Base-by-base conservation (phyloP, 352 stramenopile genomes). In the Phytophthora litchii region DNA sequence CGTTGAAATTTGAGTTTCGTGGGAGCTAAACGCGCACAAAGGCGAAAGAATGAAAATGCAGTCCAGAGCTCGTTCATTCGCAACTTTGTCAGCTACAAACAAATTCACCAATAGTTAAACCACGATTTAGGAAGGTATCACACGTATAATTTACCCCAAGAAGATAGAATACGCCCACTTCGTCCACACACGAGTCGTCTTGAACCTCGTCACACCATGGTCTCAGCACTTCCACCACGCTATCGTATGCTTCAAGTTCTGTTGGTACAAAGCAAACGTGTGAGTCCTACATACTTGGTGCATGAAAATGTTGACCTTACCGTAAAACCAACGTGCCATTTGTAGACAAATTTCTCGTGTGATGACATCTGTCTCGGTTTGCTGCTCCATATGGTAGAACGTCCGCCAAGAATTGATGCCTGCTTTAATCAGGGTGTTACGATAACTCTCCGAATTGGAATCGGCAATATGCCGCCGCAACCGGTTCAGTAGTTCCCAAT, bases 271-370 rank as follows among this genome's bases (percentile, higher is more conserved):
- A 16, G 13, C 2, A 43, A 45, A 43, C 10, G 34, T 45, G 21
- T 48, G 20, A 54, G 10, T 42, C 41, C 12, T 32, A 48, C 10
- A 2, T 1, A 34, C 10, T 12, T 2, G 7, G 10, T 34, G 10
- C 29, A 34, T 12, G 3, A 34, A 34, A 13, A 12, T 46, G 21
- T 14, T 42, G 19, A 40, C 43, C 73, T 62, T 61, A 91, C 84
- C 64, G 51, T 86, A 94, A 36, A 91, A 82, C 84, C 84, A 94
- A n/a, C 84, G 60, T 11, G 74, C 75, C 9, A 88, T 40, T 45
- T 91, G 81, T 25, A 94, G 51, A 10, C 64, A 53, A 19, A 45
- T 50, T 14, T 8, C 37, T 58, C 49, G 32, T 14, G 46, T 66
- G 8, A 38, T 58, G 23, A 23, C 36, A 42, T 64, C 55, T 7